phyloP scores from a whole-genome alignment of 2,329 filamentous ascomycete genomes.

The Colletotrichum salicis region DNA sequence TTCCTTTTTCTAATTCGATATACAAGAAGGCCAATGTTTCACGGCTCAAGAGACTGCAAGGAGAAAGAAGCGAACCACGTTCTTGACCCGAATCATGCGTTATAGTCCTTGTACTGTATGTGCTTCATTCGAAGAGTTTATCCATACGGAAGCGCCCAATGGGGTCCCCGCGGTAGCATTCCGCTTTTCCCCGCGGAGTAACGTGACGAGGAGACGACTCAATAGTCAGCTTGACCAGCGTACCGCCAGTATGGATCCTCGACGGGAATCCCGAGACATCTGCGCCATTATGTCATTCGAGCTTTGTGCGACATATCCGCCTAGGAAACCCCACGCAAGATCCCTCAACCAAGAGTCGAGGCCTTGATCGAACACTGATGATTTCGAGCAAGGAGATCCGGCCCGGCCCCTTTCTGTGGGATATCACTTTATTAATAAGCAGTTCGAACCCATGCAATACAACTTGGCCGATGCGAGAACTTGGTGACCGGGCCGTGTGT shows the following conservation, averaged over 20 bases:
- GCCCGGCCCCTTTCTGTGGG: background rate
- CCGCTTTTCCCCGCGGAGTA: background rate
- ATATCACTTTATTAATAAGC: background rate
- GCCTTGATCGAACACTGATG: background rate
- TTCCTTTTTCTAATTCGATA: background rate
- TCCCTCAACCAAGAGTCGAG: background rate
- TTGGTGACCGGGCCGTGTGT: background rate
- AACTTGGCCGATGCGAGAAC: background rate
- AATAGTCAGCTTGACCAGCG: background rate
- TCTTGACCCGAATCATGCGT: background rate
- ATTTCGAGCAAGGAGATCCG: background rate
- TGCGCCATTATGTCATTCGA: background rate
- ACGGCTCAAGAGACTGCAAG: background rate
- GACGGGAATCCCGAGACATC: background rate
- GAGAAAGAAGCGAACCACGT: background rate
- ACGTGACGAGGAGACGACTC: background rate
- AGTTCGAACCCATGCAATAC: background rate
- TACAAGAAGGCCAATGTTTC: background rate
- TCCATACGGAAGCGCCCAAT: background rate
- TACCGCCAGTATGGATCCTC: background rate
- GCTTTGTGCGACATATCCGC: background rate
- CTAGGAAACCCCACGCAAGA: background rate
- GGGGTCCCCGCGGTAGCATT: background rate
- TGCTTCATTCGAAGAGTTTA: background rate
- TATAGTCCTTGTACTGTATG: conserved; percentile 11